A percentile compares a stretch with the other conserved stretches of the same genome.
Evolutionary conservation across 2,329 filamentous ascomycete species (phyloP).

Genomic region (Apiospora malaysiana): DNA sequence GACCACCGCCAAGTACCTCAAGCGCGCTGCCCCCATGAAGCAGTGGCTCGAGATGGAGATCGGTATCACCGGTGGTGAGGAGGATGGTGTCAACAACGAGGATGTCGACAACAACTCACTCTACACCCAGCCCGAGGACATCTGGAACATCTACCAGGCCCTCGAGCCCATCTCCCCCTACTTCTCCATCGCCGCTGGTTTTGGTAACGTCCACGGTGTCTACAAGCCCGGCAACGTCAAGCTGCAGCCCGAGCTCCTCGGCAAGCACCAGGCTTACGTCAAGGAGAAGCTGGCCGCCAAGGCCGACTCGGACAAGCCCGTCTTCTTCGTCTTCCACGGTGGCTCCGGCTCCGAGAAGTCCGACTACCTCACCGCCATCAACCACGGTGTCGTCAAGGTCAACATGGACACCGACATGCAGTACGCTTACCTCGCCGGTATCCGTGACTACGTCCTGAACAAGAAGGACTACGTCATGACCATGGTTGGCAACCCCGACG

Average conservation of each 20-base stretch:
- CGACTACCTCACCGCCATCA: constrained; percentile 89
- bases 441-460: constrained; percentile 91
- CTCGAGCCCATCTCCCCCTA: constrained; percentile 87
- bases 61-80: constrained; percentile 95
- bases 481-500: constrained; percentile 93
- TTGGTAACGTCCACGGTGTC: constrained; percentile 98
- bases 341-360: constrained; percentile 90
- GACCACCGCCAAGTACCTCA: constrained; percentile 91
- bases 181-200: constrained; percentile 98
- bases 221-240: constrained; percentile 99
- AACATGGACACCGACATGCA: constrained; percentile 99
- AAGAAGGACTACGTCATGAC: constrained; percentile 94
- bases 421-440: constrained; percentile 89
- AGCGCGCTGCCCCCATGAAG: constrained; percentile 95
- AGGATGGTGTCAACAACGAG: constrained; percentile 99
- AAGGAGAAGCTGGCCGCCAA: constrained; percentile 69
- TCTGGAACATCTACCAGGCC: constrained; percentile 87
- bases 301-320: constrained; percentile 71
- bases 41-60: constrained; percentile 99
- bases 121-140: constrained; percentile 98
- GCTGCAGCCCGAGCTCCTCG: constrained; percentile 92
- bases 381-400: constrained; percentile 97
- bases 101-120: constrained; percentile 94
- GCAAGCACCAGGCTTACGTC: constrained; percentile 95
- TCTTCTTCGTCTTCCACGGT: constrained; percentile 99